Evolutionary conservation across 257 asterid species (phyloP), one percentile per base, ranked within the genome.

Genomic region (Solanum chilense): DNA sequence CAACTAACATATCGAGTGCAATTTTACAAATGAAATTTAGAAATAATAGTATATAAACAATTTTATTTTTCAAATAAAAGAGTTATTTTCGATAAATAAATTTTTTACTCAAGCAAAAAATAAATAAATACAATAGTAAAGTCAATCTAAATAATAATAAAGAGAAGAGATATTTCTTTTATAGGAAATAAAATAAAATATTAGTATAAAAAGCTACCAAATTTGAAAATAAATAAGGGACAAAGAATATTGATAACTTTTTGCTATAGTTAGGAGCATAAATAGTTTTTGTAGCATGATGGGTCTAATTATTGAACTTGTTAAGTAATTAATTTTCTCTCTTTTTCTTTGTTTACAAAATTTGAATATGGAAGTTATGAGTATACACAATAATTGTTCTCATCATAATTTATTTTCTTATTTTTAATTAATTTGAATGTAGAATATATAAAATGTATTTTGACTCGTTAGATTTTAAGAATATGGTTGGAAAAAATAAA

Each of bases 11-110:
- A 56, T 56, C 8, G 0, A 56, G 64, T 56, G 5, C 1, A 52
- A 52, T 56, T 56, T 3, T 4, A 56, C n/a, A 7, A 56, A 56
- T 56, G 18, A 20, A 3, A 56, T 56, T 56, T 56, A 0, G 1
- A 3, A 42, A 9, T 3, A 0, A 10, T 42, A 10, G 0, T 42
- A 42, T 3, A 42, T 9, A 10, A 9, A 3, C 10, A 52, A 0
- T 52, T 3, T 52, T 0, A 52, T 0, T 6, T 2, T 2, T 1
- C 0, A 56, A 0, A 56, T 56, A 56, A 1, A 18, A 1, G 3
- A 0, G 3, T 3, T 56, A 7, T 18, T 56, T 15, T 20, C 8
- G 39, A 37, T 37, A 37, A 1, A 56, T 56, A 56, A 3, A 18
- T 6, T 1, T 4, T 56, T 10, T 1, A 18, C 1, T 56, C n/a